Evolutionary conservation across 139 green algal species (phyloP).

Genomic region (Chlamydomonas schloesseri): DNA sequence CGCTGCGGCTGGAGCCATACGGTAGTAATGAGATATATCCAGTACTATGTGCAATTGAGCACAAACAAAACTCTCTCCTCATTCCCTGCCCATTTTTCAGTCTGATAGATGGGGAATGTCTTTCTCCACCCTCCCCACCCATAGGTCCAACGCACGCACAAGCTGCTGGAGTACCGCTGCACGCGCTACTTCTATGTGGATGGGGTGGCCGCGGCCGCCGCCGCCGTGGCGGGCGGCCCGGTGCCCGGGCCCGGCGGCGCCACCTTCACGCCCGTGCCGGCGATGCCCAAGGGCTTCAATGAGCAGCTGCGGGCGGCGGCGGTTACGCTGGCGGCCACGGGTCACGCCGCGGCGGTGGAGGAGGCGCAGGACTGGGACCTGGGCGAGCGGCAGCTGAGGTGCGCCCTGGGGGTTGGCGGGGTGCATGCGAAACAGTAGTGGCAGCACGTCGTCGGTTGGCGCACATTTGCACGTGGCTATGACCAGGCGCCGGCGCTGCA

Average conservation of each 20-base stretch:
- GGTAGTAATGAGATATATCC: too few relatives aligned
- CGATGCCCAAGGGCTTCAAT: conserved; percentile 50
- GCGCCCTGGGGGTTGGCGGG: not conserved
- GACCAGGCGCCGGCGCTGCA: too few relatives aligned
- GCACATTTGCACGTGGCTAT: too few relatives aligned
- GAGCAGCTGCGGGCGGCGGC: conserved; percentile 45
- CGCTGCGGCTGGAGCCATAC: too few relatives aligned
- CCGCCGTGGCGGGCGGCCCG: not conserved
- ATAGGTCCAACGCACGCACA: conserved; percentile 28
- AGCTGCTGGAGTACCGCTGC: conserved; percentile 69
- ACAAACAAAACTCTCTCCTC: too few relatives aligned
- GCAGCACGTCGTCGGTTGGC: too few relatives aligned
- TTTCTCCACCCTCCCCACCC: too few relatives aligned
- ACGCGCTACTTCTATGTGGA: conserved; percentile 64
- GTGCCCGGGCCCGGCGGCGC: not conserved
- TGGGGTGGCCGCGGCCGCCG: not conserved
- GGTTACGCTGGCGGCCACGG: conserved; percentile 12
- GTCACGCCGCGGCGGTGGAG: not conserved
- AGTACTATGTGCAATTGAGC: too few relatives aligned
- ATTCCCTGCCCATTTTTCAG: too few relatives aligned
- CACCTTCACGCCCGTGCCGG: conserved; percentile 60
- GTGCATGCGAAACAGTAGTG: too few relatives aligned
- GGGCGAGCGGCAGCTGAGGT: conserved; percentile 49
- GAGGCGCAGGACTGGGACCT: conserved; percentile 47
- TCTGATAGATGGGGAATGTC: too few relatives aligned